Percentiles rank a stretch among this genome's conserved stretches.
Evolutionary conservation across 768 basidiomycete genomes (phyloP).

Genomic region (Krasilnikovozyma curviuscula): DNA sequence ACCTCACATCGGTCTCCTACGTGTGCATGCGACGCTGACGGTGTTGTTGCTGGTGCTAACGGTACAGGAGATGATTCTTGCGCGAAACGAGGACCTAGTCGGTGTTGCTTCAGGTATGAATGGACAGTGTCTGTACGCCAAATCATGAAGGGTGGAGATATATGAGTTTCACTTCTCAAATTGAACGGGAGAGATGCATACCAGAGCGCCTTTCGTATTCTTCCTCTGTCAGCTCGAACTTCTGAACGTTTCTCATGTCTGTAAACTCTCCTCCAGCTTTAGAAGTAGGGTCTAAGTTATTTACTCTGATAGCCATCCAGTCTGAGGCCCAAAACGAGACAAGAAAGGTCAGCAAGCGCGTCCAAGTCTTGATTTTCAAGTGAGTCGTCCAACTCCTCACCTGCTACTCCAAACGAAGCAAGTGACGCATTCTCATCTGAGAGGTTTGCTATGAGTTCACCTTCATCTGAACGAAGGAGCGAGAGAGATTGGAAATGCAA

Average conservation of each 20-base stretch:
- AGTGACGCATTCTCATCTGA: slow-evolving; percentile 48
- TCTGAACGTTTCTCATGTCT: slow-evolving; percentile 70
- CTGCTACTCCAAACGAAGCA: slow-evolving; percentile 48
- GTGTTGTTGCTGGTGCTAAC: slow-evolving; percentile 18
- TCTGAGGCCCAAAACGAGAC: slow-evolving; percentile 25
- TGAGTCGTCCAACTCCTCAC: background rate
- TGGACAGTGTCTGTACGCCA: slow-evolving; percentile 56
- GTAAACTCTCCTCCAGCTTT: slow-evolving; percentile 59
- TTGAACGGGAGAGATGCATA: slow-evolving; percentile 23
- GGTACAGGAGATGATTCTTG: slow-evolving; percentile 6
- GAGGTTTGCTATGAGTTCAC: slow-evolving; percentile 35
- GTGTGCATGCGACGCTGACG: slow-evolving; percentile 18
- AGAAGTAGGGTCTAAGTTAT: slow-evolving; percentile 59
- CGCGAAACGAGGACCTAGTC: slow-evolving; percentile 67
- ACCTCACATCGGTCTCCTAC: slow-evolving; percentile 69
- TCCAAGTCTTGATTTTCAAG: too few relatives aligned
- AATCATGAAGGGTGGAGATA: background rate
- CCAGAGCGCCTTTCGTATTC: slow-evolving; percentile 68
- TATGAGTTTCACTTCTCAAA: background rate
- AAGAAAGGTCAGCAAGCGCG: background rate
- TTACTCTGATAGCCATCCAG: slow-evolving; percentile 63
- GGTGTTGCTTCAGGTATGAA: slow-evolving; percentile 66
- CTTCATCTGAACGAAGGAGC: slow-evolving; percentile 41
- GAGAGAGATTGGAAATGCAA: slow-evolving; percentile 48
- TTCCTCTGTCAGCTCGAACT: slow-evolving; percentile 67